Evolutionary conservation across 345 rosid genomes (phyloP).

Genomic region (Aethionema arabicum): DNA sequence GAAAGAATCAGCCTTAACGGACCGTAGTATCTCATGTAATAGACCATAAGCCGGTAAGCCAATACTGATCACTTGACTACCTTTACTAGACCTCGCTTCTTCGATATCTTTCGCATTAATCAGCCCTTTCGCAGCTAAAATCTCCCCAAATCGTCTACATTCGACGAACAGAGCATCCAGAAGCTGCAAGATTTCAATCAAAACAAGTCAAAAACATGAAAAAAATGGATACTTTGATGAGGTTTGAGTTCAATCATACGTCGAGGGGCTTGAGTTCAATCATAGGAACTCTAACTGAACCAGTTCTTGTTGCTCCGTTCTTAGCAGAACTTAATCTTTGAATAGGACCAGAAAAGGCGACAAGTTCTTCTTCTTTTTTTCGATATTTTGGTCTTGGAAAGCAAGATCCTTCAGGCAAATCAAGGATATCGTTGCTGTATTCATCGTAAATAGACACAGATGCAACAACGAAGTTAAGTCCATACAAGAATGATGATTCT

Average conservation of each 20-base stretch:
- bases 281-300: slow-evolving; percentile 51
- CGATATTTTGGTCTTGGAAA: slow-evolving; percentile 79
- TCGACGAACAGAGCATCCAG: slow-evolving; percentile 58
- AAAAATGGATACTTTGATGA: not conserved
- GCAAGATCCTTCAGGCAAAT: slow-evolving; percentile 91
- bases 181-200: slow-evolving; percentile 47
- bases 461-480: slow-evolving; percentile 76
- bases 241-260: slow-evolving; percentile 37
- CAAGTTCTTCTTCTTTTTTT: slow-evolving; percentile 27
- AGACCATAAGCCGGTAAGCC: slow-evolving; percentile 89
- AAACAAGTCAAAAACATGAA: slow-evolving; percentile 2
- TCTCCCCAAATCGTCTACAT: slow-evolving; percentile 60
- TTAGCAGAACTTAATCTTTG: slow-evolving; percentile 52
- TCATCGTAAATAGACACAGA: slow-evolving; percentile 86
- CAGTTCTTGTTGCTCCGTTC: slow-evolving; percentile 43
- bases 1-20: slow-evolving; percentile 54
- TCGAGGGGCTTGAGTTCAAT: slow-evolving; percentile 80
- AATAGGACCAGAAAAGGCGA: slow-evolving; percentile 44
- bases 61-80: slow-evolving; percentile 63
- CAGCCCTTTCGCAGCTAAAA: slow-evolving; percentile 63
- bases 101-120: slow-evolving; percentile 75
- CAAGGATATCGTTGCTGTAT: slow-evolving; percentile 87
- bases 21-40: slow-evolving; percentile 57
- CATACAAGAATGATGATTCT: slow-evolving; percentile 88
- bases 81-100: slow-evolving; percentile 59